Base-by-base conservation (phyloP, 2,329 filamentous ascomycete species). In the Mycogone perniciosa region DNA sequence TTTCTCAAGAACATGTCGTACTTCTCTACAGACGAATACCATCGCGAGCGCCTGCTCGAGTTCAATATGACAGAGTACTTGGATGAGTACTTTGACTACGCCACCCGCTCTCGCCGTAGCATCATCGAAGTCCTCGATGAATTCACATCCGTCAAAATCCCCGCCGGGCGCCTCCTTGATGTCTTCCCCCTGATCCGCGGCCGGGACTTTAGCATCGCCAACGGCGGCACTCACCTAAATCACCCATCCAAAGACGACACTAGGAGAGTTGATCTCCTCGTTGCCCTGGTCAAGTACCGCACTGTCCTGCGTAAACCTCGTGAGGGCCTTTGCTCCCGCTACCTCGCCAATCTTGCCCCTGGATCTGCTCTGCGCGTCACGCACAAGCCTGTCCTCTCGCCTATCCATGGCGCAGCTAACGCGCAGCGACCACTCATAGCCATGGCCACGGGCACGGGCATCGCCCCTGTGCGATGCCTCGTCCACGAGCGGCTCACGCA, bases 21-120 rank as follows among this genome's bases (percentile, higher is more conserved):
- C 64, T 90, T 90, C 61, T 87, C 89, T 2, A 69, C 73, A 0
- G 80, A 95, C 60, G 65, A 73, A 2, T 82, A 83, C 60, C 92
- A 99, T 61, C 83, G 82, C 59, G 86, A 93, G 54, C 82, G 92
- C 2, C 79, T 99, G 0, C 68, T 86, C 7, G 93, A 99, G 63
- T 93, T 99, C 60, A 84, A 84, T 1, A 80, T 86, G 60, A 82
- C 89, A 0, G 79, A 86, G 42, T 88, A 85, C 60, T 81, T 92
- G 5, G 90, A 97, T 59, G 93, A 99, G 60, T 85, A 96, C 50
- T 97, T 89, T 71, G 92, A 99, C 69, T 99, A 99, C 64, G 93
- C 93, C 1, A 91, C 91, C 0, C 84, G 93, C 7, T 88, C 92
- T 1, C 85, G 90, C 33, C 85, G 93, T 33, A 95, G 88, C 52